phyloP scores from a whole-genome alignment of 164 flowering plant genomes.

The Aristolochia fimbriata region DNA sequence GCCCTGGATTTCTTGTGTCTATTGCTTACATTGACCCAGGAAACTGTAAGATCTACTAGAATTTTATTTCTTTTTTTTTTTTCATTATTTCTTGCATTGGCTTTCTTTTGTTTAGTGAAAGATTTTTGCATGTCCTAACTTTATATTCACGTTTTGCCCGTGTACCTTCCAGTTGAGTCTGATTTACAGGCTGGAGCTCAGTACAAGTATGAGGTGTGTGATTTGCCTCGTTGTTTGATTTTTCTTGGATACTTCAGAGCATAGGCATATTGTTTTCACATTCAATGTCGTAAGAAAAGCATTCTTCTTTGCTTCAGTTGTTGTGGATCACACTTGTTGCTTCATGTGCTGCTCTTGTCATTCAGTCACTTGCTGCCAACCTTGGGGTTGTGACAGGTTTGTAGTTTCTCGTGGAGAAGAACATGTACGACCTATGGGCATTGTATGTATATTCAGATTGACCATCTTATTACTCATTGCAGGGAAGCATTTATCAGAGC shows the following conservation, averaged over 20 bases:
- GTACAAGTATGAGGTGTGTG: constrained; percentile 73
- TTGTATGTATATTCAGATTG: too few species aligned
- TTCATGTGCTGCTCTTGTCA: constrained; percentile 80
- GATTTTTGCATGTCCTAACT: background rate
- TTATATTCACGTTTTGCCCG: too few species aligned
- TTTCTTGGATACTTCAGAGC: too few species aligned
- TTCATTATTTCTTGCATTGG: too few species aligned
- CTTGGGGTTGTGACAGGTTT: constrained; percentile 90
- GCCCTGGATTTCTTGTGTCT: constrained; percentile 96
- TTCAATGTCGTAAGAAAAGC: too few species aligned
- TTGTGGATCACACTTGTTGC: constrained; percentile 91
- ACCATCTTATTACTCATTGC: background rate
- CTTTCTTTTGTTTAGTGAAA: background rate
- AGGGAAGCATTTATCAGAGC: constrained; percentile 97
- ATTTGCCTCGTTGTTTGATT: background rate
- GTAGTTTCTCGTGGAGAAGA: background rate
- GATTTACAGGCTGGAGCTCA: constrained; percentile 91
- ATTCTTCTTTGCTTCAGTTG: constrained; percentile 32
- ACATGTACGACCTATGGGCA: too few species aligned
- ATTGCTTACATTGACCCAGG: constrained; percentile 98
- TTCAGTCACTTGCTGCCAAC: constrained; percentile 88
- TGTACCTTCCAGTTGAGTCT: constrained; percentile 59
- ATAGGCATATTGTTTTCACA: too few species aligned
- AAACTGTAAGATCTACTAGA: constrained; percentile 49
- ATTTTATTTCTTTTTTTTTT: too few species aligned